Evolutionary conservation across 306 rosid species (phyloP), one percentile per base, ranked within the genome.

Genomic region (Castanea sativa): DNA sequence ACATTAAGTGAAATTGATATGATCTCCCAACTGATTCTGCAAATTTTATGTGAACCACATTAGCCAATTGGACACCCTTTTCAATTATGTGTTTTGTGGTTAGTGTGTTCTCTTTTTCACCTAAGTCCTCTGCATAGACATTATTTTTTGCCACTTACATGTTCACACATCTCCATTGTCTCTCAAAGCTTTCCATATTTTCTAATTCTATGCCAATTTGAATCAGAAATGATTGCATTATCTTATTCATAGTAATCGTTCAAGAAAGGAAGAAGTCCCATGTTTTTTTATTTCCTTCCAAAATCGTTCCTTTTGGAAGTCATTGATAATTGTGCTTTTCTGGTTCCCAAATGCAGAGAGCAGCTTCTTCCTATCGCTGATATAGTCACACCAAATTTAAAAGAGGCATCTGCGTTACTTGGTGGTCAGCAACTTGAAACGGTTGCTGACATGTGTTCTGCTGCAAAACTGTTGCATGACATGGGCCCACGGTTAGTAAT

Each of bases 381-480:
- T 84, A 85, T 94, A 75, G 88, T 92, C 75, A 94, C 99, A 65
- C 99, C 99, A 83, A 94, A 94, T 87, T 55, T 92, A 76, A 94
- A 90, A 80, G 97, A 92, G 89, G 97, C 99, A 27, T 87, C 97
- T 45, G 92, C 85, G 71, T 87, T 94, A 82, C 92, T 94, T 78
- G 95, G 89, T 73, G 90, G 88, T 25, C 53, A 81, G 84, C 87
- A 89, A 67, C 86, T 94, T 70, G 79, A 86, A 81, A 90, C 97
- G 55, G 86, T 94, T 69, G 87, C 93, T 83, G 97, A 94, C 83
- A 94, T 94, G 99, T 85, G 84, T 76, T 69, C 85, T 38, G 99
- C 97, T 80, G 97, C 99, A 82, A 94, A 85, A 76, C 65, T 86
- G 79, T 84, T 92, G 72, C 91, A 85, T 82, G 90, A 88, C 73